Percentiles rank a stretch among this genome's conserved stretches.
phyloP scores from a whole-genome alignment of 2,329 filamentous ascomycete species.

The Aspergillus puulaauensis region DNA sequence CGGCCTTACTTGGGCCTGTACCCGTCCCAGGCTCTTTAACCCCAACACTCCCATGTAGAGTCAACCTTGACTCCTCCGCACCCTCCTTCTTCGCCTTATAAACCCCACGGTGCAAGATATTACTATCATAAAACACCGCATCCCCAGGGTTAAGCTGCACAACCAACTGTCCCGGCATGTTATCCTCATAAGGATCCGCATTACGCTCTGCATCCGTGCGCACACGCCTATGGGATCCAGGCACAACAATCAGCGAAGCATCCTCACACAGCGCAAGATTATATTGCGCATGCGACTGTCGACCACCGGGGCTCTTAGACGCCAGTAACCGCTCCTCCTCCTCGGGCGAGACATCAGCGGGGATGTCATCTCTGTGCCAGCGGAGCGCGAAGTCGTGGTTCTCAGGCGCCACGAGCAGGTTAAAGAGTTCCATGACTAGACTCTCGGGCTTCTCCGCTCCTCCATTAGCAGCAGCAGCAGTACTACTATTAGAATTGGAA shows the following conservation, averaged over 20 bases:
- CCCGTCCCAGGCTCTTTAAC: constrained; percentile 26
- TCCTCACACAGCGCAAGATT: constrained; percentile 81
- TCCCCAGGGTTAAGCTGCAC: constrained; percentile 72
- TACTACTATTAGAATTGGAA: not conserved
- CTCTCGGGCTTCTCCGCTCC: constrained; percentile 21
- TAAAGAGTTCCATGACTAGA: constrained; percentile 84
- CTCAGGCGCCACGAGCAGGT: constrained; percentile 73
- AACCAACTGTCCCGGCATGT: constrained; percentile 62
- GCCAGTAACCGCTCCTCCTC: constrained; percentile 65
- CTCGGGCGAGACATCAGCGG: constrained; percentile 61
- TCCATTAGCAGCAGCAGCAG: no score
- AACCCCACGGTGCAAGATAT: constrained; percentile 63
- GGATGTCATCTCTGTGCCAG: constrained; percentile 86
- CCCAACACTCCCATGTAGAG: constrained; percentile 45
- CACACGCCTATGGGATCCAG: constrained; percentile 70
- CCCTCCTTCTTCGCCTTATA: constrained; percentile 41
- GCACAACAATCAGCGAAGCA: constrained; percentile 70
- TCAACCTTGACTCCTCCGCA: constrained; percentile 40
- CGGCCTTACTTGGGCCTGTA: constrained; percentile 9
- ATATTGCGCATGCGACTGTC: constrained; percentile 77
- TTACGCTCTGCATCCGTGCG: constrained; percentile 68
- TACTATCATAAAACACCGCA: constrained; percentile 86
- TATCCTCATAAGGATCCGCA: constrained; percentile 64
- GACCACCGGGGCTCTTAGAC: constrained; percentile 43
- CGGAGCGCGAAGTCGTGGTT: constrained; percentile 69